phyloP scores from a whole-genome alignment of 208 protist species.

The Acanthamoeba culbertsoni region DNA sequence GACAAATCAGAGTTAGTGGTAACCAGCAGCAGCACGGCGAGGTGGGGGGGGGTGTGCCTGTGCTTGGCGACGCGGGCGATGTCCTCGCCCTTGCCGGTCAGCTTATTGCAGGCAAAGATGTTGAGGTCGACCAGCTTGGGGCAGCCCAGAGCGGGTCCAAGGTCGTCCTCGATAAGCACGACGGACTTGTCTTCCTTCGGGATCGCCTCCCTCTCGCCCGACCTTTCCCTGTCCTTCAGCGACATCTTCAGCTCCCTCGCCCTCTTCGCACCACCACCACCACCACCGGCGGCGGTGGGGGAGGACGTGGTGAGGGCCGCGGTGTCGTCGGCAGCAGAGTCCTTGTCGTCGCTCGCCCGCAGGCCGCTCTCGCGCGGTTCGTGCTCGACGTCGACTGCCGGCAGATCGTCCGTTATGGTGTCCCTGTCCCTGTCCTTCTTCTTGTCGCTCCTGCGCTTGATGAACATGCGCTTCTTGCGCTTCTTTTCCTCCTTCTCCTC shows the following conservation, averaged over 20 bases:
- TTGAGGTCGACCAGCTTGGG: slow-evolving; percentile 42
- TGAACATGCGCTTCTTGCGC: slow-evolving; percentile 28
- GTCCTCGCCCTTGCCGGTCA: slow-evolving; percentile 33
- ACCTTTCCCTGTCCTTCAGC: not conserved
- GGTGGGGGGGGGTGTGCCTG: not conserved
- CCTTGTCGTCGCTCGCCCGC: too few relatives aligned
- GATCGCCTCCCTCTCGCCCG: not conserved
- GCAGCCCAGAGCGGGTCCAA: not conserved
- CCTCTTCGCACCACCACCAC: too few relatives aligned
- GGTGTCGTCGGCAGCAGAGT: too few relatives aligned
- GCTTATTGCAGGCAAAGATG: slow-evolving; percentile 10
- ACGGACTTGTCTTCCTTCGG: not conserved
- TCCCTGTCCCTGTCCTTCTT: not conserved
- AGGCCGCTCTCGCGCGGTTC: too few relatives aligned
- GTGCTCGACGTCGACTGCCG: too few relatives aligned
- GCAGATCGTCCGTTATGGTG: too few relatives aligned
- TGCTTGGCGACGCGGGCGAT: slow-evolving; percentile 24
- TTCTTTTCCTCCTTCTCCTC: slow-evolving; percentile 12
- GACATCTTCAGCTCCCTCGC: too few relatives aligned
- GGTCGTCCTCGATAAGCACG: not conserved
- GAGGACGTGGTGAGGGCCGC: too few relatives aligned
- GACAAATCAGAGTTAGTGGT: not conserved
- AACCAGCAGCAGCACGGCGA: not conserved
- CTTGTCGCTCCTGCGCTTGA: not conserved
- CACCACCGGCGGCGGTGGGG: too few relatives aligned